Evolutionary conservation across 768 basidiomycete species (phyloP).

Genomic region (Lyophyllum shimeji): DNA sequence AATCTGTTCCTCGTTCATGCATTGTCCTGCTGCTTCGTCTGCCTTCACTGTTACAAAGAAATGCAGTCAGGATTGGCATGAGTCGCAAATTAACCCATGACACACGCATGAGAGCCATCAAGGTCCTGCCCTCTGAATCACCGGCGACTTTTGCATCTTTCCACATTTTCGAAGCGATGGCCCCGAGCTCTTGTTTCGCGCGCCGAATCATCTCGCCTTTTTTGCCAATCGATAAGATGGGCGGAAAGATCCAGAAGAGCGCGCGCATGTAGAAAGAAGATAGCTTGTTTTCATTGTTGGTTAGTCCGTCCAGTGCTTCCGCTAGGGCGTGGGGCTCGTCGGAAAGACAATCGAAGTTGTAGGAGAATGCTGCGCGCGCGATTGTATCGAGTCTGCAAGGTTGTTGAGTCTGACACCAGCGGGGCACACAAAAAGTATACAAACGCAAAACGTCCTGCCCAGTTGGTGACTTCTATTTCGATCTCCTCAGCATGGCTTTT

Average conservation of each 20-base stretch:
- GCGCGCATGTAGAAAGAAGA: conserved; percentile 66
- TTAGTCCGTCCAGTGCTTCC: conserved; percentile 55
- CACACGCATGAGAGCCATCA: conserved; percentile 59
- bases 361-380: conserved; percentile 60
- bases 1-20: conserved; percentile 48
- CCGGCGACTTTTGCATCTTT: conserved; percentile 47
- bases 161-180: conserved; percentile 53
- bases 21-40: conserved; percentile 37
- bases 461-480: conserved; percentile 55
- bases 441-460: conserved; percentile 63
- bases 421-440: conserved; percentile 15
- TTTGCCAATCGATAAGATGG: conserved; percentile 53
- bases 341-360: conserved; percentile 58
- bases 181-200: conserved; percentile 53
- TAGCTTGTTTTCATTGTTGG: conserved; percentile 57
- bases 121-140: conserved; percentile 42
- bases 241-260: conserved; percentile 59
- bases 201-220: conserved; percentile 58
- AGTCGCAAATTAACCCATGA: not conserved
- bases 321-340: conserved; percentile 48
- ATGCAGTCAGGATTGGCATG: not conserved
- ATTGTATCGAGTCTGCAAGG: conserved; percentile 53
- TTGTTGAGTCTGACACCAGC: not conserved
- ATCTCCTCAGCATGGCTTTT: conserved; percentile 34
- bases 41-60: conserved; percentile 33